A percentile compares a stretch with the other conserved stretches of the same genome.
Conservation (phyloP, 1,284 basidiomycete genomes). For the Marasmius fiardii region DNA sequence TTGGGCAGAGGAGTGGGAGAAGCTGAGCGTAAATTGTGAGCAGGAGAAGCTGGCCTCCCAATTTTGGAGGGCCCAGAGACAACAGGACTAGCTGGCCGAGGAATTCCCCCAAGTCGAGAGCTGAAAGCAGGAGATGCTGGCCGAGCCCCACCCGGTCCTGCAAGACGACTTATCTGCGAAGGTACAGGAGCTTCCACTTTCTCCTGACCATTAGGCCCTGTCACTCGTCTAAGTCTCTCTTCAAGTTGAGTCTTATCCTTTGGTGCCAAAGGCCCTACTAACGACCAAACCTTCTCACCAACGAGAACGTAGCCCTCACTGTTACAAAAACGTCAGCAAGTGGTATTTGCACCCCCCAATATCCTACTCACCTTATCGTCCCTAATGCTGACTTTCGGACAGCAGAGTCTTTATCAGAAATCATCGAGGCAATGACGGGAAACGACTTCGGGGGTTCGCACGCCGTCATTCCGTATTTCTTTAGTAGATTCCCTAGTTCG, state of each 20-base stretch:
- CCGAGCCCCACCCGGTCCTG: conserved; percentile 38
- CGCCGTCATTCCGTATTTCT: conserved; percentile 80
- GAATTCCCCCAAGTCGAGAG: conserved; percentile 42
- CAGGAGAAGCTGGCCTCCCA: conserved; percentile 62
- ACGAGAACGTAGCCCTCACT: conserved; percentile 83
- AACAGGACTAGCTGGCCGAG: conserved; percentile 67
- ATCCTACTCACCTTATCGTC: conserved; percentile 56
- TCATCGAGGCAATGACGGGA: conserved; percentile 75
- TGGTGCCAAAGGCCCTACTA: conserved; percentile 73
- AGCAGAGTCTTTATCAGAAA: conserved; percentile 84
- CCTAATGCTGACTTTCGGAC: conserved; percentile 84
- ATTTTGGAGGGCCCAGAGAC: conserved; percentile 48
- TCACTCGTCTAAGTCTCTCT: conserved; percentile 82
- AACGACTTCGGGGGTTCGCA: conserved; percentile 81
- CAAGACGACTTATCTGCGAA: conserved; percentile 52
- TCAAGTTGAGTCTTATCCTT: conserved; percentile 93
- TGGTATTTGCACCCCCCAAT: neutral
- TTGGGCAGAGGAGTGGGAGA: conserved; percentile 45
- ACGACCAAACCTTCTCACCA: conserved; percentile 83
- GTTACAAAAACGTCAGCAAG: conserved; percentile 11
- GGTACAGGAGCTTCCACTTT: conserved; percentile 37
- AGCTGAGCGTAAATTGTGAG: conserved; percentile 40
- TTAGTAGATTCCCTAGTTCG: conserved; percentile 76
- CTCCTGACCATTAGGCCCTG: conserved; percentile 56
- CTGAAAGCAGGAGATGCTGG: conserved; percentile 53